phyloP scores from a whole-genome alignment of 176 grass and related monocot species.

The Elaeis guineensis region DNA sequence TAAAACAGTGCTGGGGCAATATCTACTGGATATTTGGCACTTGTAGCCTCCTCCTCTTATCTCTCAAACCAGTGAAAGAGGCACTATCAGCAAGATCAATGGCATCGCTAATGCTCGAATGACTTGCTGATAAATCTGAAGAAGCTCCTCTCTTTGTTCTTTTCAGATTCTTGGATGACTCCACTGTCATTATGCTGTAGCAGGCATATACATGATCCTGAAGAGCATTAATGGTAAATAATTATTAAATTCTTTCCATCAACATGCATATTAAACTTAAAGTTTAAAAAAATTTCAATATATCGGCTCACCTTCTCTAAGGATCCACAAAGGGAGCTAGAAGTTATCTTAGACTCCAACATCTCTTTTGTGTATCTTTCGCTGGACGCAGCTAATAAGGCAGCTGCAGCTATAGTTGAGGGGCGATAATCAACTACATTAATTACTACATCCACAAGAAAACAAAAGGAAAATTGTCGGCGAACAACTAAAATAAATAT shows the following conservation, averaged over 20 bases:
- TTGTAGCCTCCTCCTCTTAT: conserved; percentile 61
- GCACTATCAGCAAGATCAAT: conserved; percentile 46
- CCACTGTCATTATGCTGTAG: conserved; percentile 49
- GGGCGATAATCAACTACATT: conserved; percentile 59
- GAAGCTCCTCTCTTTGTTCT: too few species aligned
- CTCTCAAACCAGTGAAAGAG: conserved; percentile 26
- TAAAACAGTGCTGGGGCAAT: too few species aligned
- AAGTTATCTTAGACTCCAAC: conserved; percentile 43
- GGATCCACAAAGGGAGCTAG: conserved; percentile 38
- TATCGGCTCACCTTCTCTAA: conserved; percentile 41
- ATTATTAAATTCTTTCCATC: conserved; percentile 2
- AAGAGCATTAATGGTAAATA: conserved; percentile 15
- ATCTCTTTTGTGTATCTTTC: conserved; percentile 40
- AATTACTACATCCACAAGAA: conserved; percentile 25
- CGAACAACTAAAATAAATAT: too few species aligned
- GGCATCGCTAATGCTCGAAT: conserved; percentile 20
- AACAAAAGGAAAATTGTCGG: neutral
- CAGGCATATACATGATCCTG: conserved; percentile 66
- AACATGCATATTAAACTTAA: conserved; percentile 5
- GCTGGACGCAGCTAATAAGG: conserved; percentile 59
- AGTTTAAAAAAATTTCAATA: neutral
- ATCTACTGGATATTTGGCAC: conserved; percentile 39
- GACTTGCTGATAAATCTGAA: too few species aligned
- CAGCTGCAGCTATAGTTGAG: conserved; percentile 59
- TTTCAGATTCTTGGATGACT: conserved; percentile 25